A percentile compares a stretch with the other conserved stretches of the same genome.
These are phyloP conservation scores for Arabis alpina DNA, from an alignment of 345 rosid species.

Conservation along the genomic window DNA sequence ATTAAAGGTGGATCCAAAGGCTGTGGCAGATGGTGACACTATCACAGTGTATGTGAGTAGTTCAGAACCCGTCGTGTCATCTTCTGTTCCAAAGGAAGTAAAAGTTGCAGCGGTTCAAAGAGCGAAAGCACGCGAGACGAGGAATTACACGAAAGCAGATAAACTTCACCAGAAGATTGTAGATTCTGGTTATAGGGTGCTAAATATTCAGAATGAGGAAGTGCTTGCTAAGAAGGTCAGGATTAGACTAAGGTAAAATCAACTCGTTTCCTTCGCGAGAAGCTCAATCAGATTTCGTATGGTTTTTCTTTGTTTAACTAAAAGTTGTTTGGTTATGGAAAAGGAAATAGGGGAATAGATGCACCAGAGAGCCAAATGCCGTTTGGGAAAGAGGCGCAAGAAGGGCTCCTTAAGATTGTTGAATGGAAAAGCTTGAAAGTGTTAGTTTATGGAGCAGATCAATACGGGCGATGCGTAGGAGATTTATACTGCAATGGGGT, in stretches of 20 bases:
- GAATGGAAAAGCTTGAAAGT: constrained; percentile 67
- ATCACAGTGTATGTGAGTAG: constrained; percentile 69
- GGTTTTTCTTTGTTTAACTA: constrained; percentile 13
- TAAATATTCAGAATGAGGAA: constrained; percentile 46
- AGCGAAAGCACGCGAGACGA: constrained; percentile 62
- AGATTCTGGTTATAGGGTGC: constrained; percentile 57
- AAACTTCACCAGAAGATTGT: constrained; percentile 63
- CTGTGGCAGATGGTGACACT: constrained; percentile 86
- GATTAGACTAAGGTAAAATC: constrained; percentile 67
- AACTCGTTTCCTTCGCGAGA: neutral
- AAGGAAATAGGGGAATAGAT: constrained; percentile 77
- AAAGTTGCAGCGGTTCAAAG: constrained; percentile 58
- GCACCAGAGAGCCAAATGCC: constrained; percentile 89
- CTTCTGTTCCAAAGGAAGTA: constrained; percentile 62
- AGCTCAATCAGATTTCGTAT: neutral
- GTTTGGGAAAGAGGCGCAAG: constrained; percentile 71
- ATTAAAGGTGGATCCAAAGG: constrained; percentile 72
- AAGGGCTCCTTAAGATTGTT: constrained; percentile 63
- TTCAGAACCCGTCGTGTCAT: constrained; percentile 62
- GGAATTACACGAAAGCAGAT: constrained; percentile 64
- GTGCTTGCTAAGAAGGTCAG: constrained; percentile 80
- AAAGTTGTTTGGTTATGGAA: constrained; percentile 20
- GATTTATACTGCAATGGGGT: constrained; percentile 74
- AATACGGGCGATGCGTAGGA: constrained; percentile 61
- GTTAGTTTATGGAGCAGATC: constrained; percentile 68